Evolutionary conservation across 768 basidiomycete species (phyloP), one percentile per base, ranked within the genome.

Genomic region (Boletus tylopilopsis): DNA sequence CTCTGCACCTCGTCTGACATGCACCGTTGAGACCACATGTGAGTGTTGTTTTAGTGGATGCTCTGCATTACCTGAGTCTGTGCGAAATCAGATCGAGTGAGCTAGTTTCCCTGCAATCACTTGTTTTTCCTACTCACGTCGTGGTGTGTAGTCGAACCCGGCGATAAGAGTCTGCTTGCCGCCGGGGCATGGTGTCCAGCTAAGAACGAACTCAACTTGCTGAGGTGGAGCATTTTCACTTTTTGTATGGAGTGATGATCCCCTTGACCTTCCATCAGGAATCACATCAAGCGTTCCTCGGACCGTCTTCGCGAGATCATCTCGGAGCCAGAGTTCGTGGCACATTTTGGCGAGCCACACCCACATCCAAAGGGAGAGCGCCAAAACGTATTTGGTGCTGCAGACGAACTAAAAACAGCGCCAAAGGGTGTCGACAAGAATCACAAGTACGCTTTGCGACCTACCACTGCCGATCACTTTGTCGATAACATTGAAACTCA

Each of bases 381-480:
- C 43, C 77, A 78, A 61, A 95, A 77, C 60, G 80, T 99, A 2
- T 99, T 94, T 66, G 94, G 95, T 0, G 64, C 68, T 48, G 91
- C 94, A 2, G 94, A 92, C 57, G 85, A 92, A 63, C 71, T 96
- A 25, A 97, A 96, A 71, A 82, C 81, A 0, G 90, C 93, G 6
- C 94, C 94, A 1, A 97, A 96, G 62, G 94, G 93, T 0, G 71
- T 95, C 9, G 79, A 80, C 44, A 98, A 93, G 68, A 77, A 76
- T 25, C 93, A 97, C 64, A 74, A 75, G 88, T 90, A 47, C 16
- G 76, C 59, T 10, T 38, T 13, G 4, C n/a, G 5, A 24, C 40
- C 15, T 42, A 37, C 13, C 24, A 18, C 18, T 13, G 29, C 23
- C 41, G 32, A 32, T 46, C 19, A 33, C 15, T 16, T 11, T 33